Evolutionary conservation across 331 rosid species (phyloP), one percentile per base, ranked within the genome.

Genomic region (Prunus yedoensis): DNA sequence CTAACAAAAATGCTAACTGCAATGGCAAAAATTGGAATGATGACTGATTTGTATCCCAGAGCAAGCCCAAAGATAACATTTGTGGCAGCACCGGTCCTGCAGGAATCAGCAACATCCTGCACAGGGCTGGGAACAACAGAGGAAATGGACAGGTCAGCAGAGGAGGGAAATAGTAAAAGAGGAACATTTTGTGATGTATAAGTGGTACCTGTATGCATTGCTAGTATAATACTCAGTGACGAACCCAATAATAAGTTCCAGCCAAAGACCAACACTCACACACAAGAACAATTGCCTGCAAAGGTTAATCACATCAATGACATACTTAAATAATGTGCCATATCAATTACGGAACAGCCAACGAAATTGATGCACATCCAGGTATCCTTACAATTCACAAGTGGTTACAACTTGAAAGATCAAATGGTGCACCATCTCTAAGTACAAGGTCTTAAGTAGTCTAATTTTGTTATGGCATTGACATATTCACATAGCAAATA

Each of bases 31-130:
- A 87, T 91, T 20, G 95, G 93, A 80, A 91, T 83, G 51, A 91
- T 88, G 23, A 89, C 95, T 16, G 93, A 89, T 77, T 89, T 89
- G 86, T 89, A 88, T 77, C 94, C 95, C 78, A 89, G 79, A 38
- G 93, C 93, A 89, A 91, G 96, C 79, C 96, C 96, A 76, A 91
- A 91, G 73, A 91, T 91, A 76, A 91, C 96, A 78, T 91, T 91
- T 61, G 96, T 91, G 14, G 96, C 93, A 72, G 93, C 96, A 65
- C 93, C 93, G 38, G 96, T 91, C 75, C 96, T 86, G 87, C 96
- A 91, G 73, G 96, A 91, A 84, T 91, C 93, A 10, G 96, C 96
- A 78, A 91, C 96, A 91, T 91, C 96, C 79, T 91, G 93, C 58
- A 91, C 96, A 0, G 94, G 94, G 83, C 94, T 89, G 85, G 66